Base-by-base conservation (phyloP, 176 grass and related monocot genomes). In the Musa schizocarpa region DNA sequence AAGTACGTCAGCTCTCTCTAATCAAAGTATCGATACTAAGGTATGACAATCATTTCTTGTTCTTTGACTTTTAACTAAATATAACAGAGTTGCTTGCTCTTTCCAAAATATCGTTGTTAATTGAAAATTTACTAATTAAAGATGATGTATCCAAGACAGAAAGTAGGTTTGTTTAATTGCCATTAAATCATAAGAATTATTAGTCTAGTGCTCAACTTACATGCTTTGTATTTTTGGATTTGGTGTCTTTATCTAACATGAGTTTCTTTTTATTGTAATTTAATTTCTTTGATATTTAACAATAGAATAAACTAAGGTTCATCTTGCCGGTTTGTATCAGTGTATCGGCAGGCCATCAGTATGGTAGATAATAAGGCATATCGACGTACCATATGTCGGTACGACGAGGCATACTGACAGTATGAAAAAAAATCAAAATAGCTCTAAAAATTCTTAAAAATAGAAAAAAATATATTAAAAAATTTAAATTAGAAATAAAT, bases 1-100 rank as follows among this genome's bases (percentile, higher is more conserved):
- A 43, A 84, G 72, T 59, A 87, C 84, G 58, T 53, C 51, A 54
- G 29, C 10, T 72, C 49, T 48, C 20, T 70, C 43, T 70, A 70
- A 9, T 70, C 68, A 70, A 70, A 50, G 25, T 70, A 12, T 3
- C 10, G 9, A 49, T 9, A 12, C 34, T 21, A 10, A 70, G 68
- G 68, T 70, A 14, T 51, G 50, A 19, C 16, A 70, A 69, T 51
- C 34, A 9, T 70, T 20, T 70, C 34, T 9, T 16, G 9, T 65
- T 11, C 63, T 13, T 70, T 70, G 9, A 50, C 68, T 70, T 50
- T 21, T 70, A 50, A 19, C 9, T 51, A 20, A 70, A 19, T 70
- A 17, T 70, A 51, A 13, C 13, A 70, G 10, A 70, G 1, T 43
- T 70, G 68, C 29, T 50, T 49, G 13, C 17, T n/a, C 11, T 70